These are phyloP conservation scores for Fusarium abutilonis DNA, from an alignment of 2,329 filamentous ascomycete species.

Conservation along the genomic window DNA sequence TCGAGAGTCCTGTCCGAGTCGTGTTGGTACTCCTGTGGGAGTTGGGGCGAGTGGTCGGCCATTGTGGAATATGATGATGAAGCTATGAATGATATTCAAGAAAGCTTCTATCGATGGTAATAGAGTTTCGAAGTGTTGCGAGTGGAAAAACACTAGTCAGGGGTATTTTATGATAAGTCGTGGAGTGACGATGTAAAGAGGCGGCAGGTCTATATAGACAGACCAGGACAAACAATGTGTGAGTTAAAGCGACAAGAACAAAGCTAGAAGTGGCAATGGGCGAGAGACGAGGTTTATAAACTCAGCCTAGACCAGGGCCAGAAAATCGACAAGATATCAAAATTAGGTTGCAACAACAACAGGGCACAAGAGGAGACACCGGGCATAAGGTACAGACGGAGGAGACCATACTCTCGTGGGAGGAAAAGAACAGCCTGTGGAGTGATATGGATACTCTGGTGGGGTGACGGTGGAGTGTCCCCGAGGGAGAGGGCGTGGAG, in stretches of 20 bases:
- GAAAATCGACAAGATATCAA: slow-evolving; percentile 24
- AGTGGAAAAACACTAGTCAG: background rate
- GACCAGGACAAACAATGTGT: background rate
- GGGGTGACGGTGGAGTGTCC: slow-evolving; percentile 41
- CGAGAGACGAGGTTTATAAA: slow-evolving; percentile 43
- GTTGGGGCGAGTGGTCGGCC: slow-evolving; percentile 31
- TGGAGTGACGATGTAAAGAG: slow-evolving; percentile 1
- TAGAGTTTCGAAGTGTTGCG: too few relatives aligned
- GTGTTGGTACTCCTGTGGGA: slow-evolving; percentile 28
- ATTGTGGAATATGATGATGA: slow-evolving; percentile 15
- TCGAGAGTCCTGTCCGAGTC: slow-evolving; percentile 45
- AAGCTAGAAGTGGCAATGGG: slow-evolving; percentile 13
- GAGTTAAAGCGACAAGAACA: slow-evolving; percentile 5
- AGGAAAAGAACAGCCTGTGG: slow-evolving; percentile 9
- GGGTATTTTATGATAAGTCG: too few relatives aligned
- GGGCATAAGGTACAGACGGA: background rate
- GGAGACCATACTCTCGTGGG: slow-evolving; percentile 4
- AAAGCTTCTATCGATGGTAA: too few relatives aligned
- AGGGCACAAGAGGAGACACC: slow-evolving; percentile 14
- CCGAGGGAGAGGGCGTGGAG: slow-evolving; percentile 33
- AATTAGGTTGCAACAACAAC: slow-evolving; percentile 29
- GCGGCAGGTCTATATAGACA: slow-evolving; percentile 1
- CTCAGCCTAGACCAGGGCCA: slow-evolving; percentile 22
- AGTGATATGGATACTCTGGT: slow-evolving; percentile 34
- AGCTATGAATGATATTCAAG: background rate